Base-by-base conservation (phyloP, 768 basidiomycete genomes). In the Chalciporus chontae region DNA sequence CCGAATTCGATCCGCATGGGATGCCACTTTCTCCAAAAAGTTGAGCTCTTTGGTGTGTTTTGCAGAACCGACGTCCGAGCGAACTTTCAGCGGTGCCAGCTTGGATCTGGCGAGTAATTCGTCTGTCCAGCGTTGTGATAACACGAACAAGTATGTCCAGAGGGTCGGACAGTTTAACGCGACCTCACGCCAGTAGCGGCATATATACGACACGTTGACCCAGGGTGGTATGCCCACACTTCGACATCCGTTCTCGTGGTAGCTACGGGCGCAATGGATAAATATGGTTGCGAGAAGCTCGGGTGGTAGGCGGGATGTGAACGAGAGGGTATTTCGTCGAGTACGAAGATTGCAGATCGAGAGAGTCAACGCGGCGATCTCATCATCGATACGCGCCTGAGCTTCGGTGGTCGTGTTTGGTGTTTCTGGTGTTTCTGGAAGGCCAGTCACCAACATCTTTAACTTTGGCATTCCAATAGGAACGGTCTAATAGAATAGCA, bases 51-150 rank as follows among this genome's bases (percentile, higher is more conserved):
- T 38, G 65, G 40, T 50, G 55, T 54, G 23, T 57, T 64, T 49
- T 18, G 45, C 59, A 64, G 45, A 74, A 50, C 39, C 61, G 49
- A 19, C 73, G 60, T 63, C 59, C 3, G 44, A 24, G 32, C 45
- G n/a, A 26, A 66, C 43, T 29, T 50, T 50, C 37, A 66, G 39
- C 27, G 69, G 64, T 14, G 69, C 69, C 60, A 61, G 69, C 55
- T 75, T 77, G 3, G 78, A 79, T 18, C 77, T 68, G 31, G 57
- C 60, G 21, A 79, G 51, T 67, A 78, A 72, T 55, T 73, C 74
- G 46, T 70, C 64, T 15, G 68, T 69, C 71, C 72, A 74, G 26
- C 52, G 55, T 8, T 62, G 66, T 21, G 63, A 66, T 9, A 53
- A 57, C 34, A 74, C 70, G 3, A 68, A 57, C 19, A 70, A 61